Conservation (phyloP, 768 basidiomycete species). For the Boletus fagicola region DNA sequence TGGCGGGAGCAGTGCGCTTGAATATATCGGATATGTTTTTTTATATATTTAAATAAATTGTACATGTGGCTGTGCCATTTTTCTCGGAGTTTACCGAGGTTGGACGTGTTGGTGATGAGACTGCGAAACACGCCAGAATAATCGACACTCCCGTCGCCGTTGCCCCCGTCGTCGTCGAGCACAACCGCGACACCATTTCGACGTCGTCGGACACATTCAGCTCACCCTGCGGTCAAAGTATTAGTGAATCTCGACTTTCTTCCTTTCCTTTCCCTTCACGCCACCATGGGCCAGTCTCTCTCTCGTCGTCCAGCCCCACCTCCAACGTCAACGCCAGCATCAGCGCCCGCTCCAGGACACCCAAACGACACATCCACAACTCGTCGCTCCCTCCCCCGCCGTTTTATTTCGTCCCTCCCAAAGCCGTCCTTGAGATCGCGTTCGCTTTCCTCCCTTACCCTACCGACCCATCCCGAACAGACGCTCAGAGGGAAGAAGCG, state of each 20-base stretch:
- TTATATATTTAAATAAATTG: slow-evolving; percentile 10
- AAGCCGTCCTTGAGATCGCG: slow-evolving; percentile 23
- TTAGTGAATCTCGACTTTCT: not conserved
- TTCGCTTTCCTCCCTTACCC: slow-evolving; percentile 10
- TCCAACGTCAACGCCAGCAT: slow-evolving; percentile 5
- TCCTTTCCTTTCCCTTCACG: not conserved
- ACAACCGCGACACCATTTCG: slow-evolving; percentile 10
- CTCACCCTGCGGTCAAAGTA: not conserved
- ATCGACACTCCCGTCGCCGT: slow-evolving; percentile 15
- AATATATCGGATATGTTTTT: not conserved
- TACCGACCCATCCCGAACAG: slow-evolving; percentile 25
- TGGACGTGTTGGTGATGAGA: slow-evolving; percentile 24
- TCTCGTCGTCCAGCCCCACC: slow-evolving; percentile 24
- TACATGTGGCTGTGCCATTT: slow-evolving; percentile 18
- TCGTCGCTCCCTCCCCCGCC: slow-evolving; percentile 32
- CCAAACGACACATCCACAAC: not conserved
- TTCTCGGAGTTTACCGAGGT: slow-evolving; percentile 22
- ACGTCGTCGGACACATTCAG: slow-evolving; percentile 2
- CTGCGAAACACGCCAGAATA: slow-evolving; percentile 27
- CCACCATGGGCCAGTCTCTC: slow-evolving; percentile 32
- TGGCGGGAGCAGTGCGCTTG: slow-evolving; percentile 51
- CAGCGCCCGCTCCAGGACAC: slow-evolving; percentile 11
- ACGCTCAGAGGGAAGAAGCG: slow-evolving; percentile 31
- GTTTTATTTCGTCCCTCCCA: slow-evolving; percentile 35
- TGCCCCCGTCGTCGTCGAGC: slow-evolving; percentile 14